These are phyloP conservation scores for Spizellomyces punctatus DNA, from an alignment of 192 early-diverging fungal species.

Conservation along the genomic window DNA sequence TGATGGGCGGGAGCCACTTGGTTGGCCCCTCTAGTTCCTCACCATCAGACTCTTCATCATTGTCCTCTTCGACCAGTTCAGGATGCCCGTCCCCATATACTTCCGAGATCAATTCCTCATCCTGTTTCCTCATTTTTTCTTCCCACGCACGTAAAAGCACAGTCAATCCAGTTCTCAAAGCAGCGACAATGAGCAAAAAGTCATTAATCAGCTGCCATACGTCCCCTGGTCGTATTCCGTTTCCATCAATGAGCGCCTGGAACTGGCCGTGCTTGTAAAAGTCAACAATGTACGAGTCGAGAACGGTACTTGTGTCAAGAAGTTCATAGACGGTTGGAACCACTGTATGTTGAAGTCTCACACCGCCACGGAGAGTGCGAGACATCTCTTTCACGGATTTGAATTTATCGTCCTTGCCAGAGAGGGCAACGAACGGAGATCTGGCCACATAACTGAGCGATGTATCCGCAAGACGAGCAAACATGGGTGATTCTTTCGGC, in stretches of 20 bases:
- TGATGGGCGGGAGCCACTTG: constrained; percentile 10
- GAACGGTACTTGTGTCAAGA: not conserved
- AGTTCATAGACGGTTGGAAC: constrained; percentile 24
- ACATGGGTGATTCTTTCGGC: not conserved
- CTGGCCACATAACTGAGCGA: constrained; percentile 16
- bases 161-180: constrained; percentile 5
- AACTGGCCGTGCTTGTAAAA: constrained; percentile 37
- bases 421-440: constrained; percentile 36
- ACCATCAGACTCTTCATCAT: constrained; percentile 17
- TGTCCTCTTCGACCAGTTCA: constrained; percentile 9
- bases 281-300: constrained; percentile 35
- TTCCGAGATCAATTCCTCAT: constrained; percentile 6
- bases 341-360: constrained; percentile 16
- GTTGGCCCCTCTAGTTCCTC: constrained; percentile 4
- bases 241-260: constrained; percentile 19
- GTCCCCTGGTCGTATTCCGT: constrained; percentile 30
- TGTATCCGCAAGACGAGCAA: constrained; percentile 9
- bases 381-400: constrained; percentile 21
- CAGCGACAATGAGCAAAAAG: constrained; percentile 17
- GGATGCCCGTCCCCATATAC: not conserved
- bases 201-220: constrained; percentile 30
- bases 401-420: constrained; percentile 32
- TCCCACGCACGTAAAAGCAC: constrained; percentile 9
- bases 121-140: not conserved
- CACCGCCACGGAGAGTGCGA: constrained; percentile 11